Evolutionary conservation across 768 basidiomycete genomes (phyloP), one percentile per base, ranked within the genome.

Genomic region (Lentinula aciculospora): DNA sequence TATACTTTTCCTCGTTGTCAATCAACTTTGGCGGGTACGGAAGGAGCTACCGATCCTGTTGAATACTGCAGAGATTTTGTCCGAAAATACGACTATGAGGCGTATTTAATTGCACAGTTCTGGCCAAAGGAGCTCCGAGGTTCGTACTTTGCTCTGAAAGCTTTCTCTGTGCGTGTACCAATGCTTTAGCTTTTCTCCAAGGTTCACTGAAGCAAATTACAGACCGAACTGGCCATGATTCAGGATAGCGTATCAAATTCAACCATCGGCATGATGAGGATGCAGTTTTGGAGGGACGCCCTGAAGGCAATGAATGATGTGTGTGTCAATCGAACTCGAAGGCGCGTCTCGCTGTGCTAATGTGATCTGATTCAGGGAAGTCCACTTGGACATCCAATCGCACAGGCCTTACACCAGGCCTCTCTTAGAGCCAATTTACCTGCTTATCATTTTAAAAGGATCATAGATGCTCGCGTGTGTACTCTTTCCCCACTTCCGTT

Each of bases 241-340:
- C 88, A 86, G 68, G 92, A 94, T 60, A 74, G 78, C 37, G 87
- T 90, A 13, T 89, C 89, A 17, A 88, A 86, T 58, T 67, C 81
- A 34, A 75, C 80, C 37, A 83, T 94, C 57, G 92, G 90, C n/a
- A 82, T 84, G 67, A 89, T 92, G 80, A 79, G 89, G 62, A 81
- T 92, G 75, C 86, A 92, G 67, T 94, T 93, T 68, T 94, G 92
- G 92, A 81, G 83, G 63, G 90, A 94, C 66, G 84, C 88, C 12
- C 65, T 93, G 27, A 88, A 85, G 64, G 79, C 72, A 47, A 81
- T 92, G 21, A 74, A 74, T 64, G 80, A 86, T 66, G 92, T 88
- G 65, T 68, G 78, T 69, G 17, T 57, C 5, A n/a, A 44, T 21
- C 32, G 32, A 6, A 23, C 19, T 32, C 28, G 17, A 13, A 46